Percentiles rank a stretch among this genome's conserved stretches.
Evolutionary conservation across 345 rosid genomes (phyloP).

Genomic region (Gossypium arboreum): DNA sequence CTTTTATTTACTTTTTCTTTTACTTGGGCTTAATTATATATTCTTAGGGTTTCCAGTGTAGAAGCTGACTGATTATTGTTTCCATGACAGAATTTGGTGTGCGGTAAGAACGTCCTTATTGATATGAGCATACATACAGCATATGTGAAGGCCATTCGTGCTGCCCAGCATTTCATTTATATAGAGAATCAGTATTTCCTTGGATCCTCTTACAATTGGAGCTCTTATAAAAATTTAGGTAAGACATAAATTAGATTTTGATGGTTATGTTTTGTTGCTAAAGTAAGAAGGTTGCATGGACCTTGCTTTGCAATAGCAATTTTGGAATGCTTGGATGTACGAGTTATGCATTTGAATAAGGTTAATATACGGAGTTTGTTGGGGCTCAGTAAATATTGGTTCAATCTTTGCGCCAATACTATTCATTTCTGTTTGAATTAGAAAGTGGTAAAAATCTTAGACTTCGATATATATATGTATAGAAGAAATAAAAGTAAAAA

Average conservation of each 20-base stretch:
- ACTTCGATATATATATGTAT: neutral
- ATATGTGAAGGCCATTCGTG: slow-evolving; percentile 91
- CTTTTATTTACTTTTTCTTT: neutral
- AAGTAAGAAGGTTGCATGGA: neutral
- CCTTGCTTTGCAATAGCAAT: neutral
- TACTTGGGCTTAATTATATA: neutral
- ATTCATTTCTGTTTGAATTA: neutral
- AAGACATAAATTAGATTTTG: slow-evolving; percentile 10
- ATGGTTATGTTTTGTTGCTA: neutral
- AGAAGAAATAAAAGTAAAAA: neutral
- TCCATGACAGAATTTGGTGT: slow-evolving; percentile 66
- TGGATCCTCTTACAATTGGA: slow-evolving; percentile 93
- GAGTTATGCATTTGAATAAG: neutral
- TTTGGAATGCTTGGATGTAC: slow-evolving; percentile 3
- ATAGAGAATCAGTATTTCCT: slow-evolving; percentile 96
- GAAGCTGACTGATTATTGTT: slow-evolving; percentile 24
- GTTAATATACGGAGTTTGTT: neutral
- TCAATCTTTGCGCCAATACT: neutral
- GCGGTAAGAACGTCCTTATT: slow-evolving; percentile 89
- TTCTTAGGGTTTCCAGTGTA: neutral
- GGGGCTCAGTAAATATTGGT: neutral
- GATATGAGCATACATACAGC: slow-evolving; percentile 99
- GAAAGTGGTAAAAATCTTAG: neutral
- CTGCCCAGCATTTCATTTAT: slow-evolving; percentile 94
- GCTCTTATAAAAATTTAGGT: slow-evolving; percentile 73